These are phyloP conservation scores for Larix sibirica DNA, from an alignment of 83 land plant genomes.

Conservation along the genomic window DNA sequence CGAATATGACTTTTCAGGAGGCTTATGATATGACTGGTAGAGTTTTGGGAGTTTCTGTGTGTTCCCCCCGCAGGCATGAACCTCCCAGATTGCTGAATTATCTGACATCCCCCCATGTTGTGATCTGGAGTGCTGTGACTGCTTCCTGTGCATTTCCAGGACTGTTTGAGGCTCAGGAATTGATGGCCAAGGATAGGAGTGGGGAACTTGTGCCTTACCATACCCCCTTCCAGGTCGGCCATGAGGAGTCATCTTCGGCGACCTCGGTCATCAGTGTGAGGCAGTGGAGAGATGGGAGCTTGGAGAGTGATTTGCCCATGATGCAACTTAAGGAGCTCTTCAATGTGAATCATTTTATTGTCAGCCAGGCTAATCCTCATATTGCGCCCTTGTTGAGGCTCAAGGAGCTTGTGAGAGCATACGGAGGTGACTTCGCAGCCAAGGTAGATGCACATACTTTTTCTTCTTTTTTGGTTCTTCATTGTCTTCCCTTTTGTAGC, in stretches of 20 bases:
- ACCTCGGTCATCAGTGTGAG: constrained; percentile 37
- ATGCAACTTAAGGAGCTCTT: constrained; percentile 96
- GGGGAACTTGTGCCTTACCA: constrained; percentile 97
- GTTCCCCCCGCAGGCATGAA: constrained; percentile 95
- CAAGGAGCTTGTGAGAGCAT: constrained; percentile 86
- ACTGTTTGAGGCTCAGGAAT: constrained; percentile 97
- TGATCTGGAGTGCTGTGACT: constrained; percentile 99
- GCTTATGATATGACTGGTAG: constrained; percentile 98
- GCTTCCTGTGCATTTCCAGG: constrained; percentile 99
- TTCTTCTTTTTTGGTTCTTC: background rate
- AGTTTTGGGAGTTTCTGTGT: constrained; percentile 92
- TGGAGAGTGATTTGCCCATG: constrained; percentile 98
- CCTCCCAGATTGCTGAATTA: constrained; percentile 96
- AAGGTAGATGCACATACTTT: constrained; percentile 58
- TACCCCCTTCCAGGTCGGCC: constrained; percentile 75
- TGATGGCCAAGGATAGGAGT: constrained; percentile 96
- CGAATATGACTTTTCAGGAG: constrained; percentile 96
- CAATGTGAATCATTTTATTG: constrained; percentile 98
- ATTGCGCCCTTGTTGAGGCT: constrained; percentile 87
- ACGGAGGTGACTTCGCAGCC: constrained; percentile 96
- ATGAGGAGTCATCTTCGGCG: constrained; percentile 55
- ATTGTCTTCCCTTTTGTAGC: background rate
- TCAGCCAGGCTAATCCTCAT: constrained; percentile 99
- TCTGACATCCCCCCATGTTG: constrained; percentile 98
- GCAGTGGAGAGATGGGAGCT: constrained; percentile 97